Conservation (phyloP, 306 rosid genomes). For the Pyrus betulifolia region DNA sequence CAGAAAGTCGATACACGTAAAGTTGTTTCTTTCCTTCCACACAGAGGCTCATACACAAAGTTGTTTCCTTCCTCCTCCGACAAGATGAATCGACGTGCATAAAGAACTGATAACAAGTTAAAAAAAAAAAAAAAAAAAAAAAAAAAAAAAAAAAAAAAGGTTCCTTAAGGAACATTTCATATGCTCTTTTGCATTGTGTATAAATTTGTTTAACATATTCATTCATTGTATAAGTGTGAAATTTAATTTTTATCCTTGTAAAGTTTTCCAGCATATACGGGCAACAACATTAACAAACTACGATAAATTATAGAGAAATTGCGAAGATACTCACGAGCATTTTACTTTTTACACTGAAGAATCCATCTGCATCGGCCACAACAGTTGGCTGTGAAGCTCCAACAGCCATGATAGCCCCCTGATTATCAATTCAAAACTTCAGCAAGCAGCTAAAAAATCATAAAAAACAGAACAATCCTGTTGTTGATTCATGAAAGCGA, state of each 20-base stretch:
- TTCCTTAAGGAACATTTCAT: too few relatives aligned
- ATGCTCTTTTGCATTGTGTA: background rate
- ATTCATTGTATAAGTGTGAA: background rate
- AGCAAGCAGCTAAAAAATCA: constrained; percentile 12
- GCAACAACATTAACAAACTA: background rate
- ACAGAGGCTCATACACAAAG: too few relatives aligned
- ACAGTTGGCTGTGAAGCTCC: constrained; percentile 90
- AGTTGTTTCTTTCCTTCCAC: too few relatives aligned
- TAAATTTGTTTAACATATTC: background rate
- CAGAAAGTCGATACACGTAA: too few relatives aligned
- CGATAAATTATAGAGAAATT: background rate
- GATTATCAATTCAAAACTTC: constrained; percentile 12
- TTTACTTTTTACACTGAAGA: constrained; percentile 69
- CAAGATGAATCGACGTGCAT: too few relatives aligned
- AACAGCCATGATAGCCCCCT: constrained; percentile 99
- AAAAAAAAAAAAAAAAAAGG: too few relatives aligned
- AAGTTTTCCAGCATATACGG: background rate
- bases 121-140: too few relatives aligned
- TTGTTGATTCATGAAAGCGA: background rate
- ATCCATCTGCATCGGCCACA: constrained; percentile 64
- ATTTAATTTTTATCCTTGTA: background rate
- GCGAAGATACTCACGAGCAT: constrained; percentile 59
- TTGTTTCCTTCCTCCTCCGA: too few relatives aligned
- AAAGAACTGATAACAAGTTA: too few relatives aligned
- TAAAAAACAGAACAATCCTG: background rate